Evolutionary conservation across 2,329 filamentous ascomycete genomes (phyloP).

Genomic region (Colletotrichum sp.): DNA sequence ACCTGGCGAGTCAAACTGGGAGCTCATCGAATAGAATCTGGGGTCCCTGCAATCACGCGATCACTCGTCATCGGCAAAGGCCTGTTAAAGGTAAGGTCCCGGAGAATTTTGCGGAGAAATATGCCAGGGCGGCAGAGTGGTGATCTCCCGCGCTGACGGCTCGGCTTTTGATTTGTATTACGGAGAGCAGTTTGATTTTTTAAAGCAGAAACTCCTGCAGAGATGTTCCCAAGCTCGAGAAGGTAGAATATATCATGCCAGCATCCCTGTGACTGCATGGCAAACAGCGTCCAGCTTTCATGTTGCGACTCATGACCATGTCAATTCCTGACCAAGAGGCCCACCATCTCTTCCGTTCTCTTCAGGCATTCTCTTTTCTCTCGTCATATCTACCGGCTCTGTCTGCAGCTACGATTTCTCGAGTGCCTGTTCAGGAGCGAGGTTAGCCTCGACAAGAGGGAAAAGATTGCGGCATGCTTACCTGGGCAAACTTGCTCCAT

Average conservation of each 20-base stretch:
- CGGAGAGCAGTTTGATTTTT: background rate
- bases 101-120: slow-evolving; percentile 22
- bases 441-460: background rate
- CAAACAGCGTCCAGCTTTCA: background rate
- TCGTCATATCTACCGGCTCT: background rate
- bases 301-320: background rate
- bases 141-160: slow-evolving; percentile 4
- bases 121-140: background rate
- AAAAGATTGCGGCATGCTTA: background rate
- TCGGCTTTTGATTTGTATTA: background rate
- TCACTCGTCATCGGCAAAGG: slow-evolving; percentile 17
- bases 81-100: slow-evolving; percentile 4
- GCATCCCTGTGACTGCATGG: background rate
- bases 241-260: background rate
- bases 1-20: background rate
- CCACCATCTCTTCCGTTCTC: background rate
- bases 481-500: background rate
- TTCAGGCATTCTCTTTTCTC: background rate
- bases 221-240: background rate
- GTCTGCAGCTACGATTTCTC: background rate
- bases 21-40: slow-evolving; percentile 1
- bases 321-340: background rate
- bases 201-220: fast-evolving
- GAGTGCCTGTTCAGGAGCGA: background rate
- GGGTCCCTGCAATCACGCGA: slow-evolving; percentile 8